phyloP scores from a whole-genome alignment of 441 rosid genomes.

The Populus hybrid region DNA sequence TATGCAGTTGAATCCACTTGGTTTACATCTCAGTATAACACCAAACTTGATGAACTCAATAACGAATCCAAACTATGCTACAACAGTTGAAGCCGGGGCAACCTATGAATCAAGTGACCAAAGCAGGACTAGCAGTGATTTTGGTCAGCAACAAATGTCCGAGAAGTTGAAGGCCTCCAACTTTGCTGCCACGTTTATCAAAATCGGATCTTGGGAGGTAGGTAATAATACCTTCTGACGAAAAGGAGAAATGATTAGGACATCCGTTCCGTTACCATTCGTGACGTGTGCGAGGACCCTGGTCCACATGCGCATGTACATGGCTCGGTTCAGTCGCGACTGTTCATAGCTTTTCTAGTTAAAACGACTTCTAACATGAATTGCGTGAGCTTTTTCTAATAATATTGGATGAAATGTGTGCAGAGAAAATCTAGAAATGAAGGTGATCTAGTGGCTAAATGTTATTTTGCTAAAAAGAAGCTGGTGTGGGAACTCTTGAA shows the following conservation, averaged over 20 bases:
- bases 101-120: not conserved
- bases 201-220: conserved; percentile 57
- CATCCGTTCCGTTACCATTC: too few relatives aligned
- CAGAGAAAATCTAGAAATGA: conserved; percentile 38
- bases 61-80: not conserved
- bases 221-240: conserved; percentile 17
- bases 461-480: conserved; percentile 45
- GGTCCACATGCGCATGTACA: too few relatives aligned
- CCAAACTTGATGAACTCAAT: not conserved
- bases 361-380: not conserved
- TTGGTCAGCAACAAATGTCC: not conserved
- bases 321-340: too few relatives aligned
- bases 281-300: too few relatives aligned
- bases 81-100: not conserved
- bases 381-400: not conserved
- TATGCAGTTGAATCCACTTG: conserved; percentile 7
- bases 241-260: not conserved
- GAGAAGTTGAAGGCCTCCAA: conserved; percentile 48
- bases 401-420: not conserved
- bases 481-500: conserved; percentile 55
- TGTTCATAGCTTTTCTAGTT: not conserved
- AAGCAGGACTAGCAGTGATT: not conserved
- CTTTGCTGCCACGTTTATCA: conserved; percentile 31
- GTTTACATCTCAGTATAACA: conserved; percentile 20
- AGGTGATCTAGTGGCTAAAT: conserved; percentile 56